A percentile compares a stretch with the other conserved stretches of the same genome.
These are phyloP conservation scores for Apiospora koreana DNA, from an alignment of 2,329 filamentous ascomycete species.

Conservation along the genomic window DNA sequence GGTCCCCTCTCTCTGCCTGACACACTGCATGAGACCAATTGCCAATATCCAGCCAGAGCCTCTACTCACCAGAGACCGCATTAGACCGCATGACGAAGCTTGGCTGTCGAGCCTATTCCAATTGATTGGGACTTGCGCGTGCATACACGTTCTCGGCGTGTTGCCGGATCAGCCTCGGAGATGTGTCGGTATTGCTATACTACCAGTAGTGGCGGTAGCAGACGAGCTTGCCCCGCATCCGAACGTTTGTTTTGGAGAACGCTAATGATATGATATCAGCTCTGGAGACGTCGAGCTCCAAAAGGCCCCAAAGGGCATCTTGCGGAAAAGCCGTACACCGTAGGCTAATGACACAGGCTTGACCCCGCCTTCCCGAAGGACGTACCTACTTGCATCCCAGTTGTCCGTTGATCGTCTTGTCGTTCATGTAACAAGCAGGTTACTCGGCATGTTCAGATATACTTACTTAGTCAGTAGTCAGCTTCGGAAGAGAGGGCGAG, in stretches of 20 bases:
- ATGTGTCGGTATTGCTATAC: constrained; percentile 22
- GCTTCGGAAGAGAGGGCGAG: background rate
- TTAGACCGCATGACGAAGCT: background rate
- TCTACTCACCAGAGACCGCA: background rate
- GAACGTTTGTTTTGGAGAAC: background rate
- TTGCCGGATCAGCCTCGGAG: constrained; percentile 22
- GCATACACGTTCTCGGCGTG: constrained; percentile 17
- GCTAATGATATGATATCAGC: background rate
- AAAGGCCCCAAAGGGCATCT: no score
- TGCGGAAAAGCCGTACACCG: background rate
- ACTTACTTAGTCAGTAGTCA: background rate
- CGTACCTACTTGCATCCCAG: background rate
- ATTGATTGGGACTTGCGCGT: background rate
- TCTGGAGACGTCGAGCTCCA: background rate
- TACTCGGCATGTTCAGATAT: background rate
- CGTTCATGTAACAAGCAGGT: background rate
- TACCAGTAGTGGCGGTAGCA: background rate
- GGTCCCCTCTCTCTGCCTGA: background rate
- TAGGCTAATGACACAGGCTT: background rate
- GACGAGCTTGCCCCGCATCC: background rate
- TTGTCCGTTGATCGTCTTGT: no score
- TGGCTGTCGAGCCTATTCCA: constrained; percentile 4
- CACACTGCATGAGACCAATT: background rate
- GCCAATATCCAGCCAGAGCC: background rate
- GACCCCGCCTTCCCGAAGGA: background rate